These are phyloP conservation scores for Protoeuglena noctilucae DNA, from an alignment of 139 green algal genomes.

Conservation along the genomic window DNA sequence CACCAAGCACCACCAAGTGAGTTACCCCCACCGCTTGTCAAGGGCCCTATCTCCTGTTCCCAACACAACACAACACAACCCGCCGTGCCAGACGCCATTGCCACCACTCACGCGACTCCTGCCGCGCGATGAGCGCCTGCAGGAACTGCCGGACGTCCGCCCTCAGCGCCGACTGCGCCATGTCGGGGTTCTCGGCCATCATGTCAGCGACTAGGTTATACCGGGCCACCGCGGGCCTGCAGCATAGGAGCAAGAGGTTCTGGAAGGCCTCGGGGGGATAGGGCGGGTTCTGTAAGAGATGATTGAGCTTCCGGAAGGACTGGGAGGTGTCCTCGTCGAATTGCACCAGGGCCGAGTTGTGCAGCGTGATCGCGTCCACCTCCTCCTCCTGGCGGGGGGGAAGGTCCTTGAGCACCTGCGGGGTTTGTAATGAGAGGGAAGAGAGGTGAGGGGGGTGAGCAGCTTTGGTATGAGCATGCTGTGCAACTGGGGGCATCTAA, in stretches of 20 bases:
- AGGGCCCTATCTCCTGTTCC: too few species aligned
- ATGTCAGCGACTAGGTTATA: slow-evolving; percentile 63
- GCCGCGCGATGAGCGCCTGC: slow-evolving; percentile 40
- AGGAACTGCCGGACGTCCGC: slow-evolving; percentile 53
- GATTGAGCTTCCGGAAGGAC: slow-evolving; percentile 73
- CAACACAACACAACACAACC: too few species aligned
- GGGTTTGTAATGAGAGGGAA: too few species aligned
- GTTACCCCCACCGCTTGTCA: too few species aligned
- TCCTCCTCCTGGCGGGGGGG: slow-evolving; percentile 57
- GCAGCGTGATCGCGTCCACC: slow-evolving; percentile 75
- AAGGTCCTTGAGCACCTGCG: slow-evolving; percentile 65
- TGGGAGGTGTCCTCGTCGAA: slow-evolving; percentile 42
- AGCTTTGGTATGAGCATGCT: neutral
- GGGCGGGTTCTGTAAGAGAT: slow-evolving; percentile 55
- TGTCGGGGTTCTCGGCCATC: slow-evolving; percentile 52
- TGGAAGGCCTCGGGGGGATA: slow-evolving; percentile 64
- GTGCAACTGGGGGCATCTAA: neutral
- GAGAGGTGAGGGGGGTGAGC: neutral
- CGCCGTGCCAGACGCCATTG: too few species aligned
- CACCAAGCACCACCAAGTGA: too few species aligned
- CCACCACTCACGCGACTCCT: slow-evolving; percentile 26
- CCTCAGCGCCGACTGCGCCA: slow-evolving; percentile 33
- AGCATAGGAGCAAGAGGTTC: slow-evolving; percentile 77
- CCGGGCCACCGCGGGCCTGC: slow-evolving; percentile 50
- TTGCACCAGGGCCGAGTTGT: slow-evolving; percentile 70